Evolutionary conservation across 2,329 filamentous ascomycete species (phyloP).

Genomic region (Neofusicoccum ribis): DNA sequence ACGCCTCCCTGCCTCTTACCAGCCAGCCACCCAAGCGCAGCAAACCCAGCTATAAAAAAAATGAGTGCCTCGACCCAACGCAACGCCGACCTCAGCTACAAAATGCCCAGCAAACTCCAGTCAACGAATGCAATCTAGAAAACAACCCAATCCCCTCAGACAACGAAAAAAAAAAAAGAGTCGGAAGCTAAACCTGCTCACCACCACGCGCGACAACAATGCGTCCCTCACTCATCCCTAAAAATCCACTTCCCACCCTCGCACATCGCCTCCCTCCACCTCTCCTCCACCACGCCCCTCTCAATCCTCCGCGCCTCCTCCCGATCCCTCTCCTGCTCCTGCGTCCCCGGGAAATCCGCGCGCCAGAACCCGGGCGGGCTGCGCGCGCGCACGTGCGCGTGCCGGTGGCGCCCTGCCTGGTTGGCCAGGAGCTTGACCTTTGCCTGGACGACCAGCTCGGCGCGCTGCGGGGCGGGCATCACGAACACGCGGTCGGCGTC

Average conservation of each 20-base stretch:
- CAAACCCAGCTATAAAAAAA: too few relatives aligned
- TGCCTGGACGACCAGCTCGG: constrained; percentile 72
- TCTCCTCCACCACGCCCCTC: constrained; percentile 65
- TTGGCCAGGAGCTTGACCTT: constrained; percentile 72
- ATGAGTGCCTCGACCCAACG: too few relatives aligned
- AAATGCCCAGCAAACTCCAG: too few relatives aligned
- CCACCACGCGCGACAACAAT: too few relatives aligned
- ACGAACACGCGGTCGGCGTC: constrained; percentile 36
- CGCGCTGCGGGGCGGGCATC: constrained; percentile 62
- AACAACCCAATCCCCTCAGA: too few relatives aligned
- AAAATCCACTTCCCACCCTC: constrained; percentile 77
- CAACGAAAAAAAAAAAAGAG: too few relatives aligned
- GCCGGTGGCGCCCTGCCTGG: constrained; percentile 73
- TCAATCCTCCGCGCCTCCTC: constrained; percentile 65
- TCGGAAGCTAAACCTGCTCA: too few relatives aligned
- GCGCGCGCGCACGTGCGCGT: constrained; percentile 67
- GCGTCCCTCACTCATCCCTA: constrained; percentile 64
- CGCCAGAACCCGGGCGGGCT: constrained; percentile 91
- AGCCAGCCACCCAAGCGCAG: too few relatives aligned
- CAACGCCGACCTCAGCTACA: too few relatives aligned
- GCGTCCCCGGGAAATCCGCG: constrained; percentile 83
- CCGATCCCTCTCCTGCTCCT: constrained; percentile 69
- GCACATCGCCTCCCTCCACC: constrained; percentile 79
- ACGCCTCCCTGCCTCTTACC: too few relatives aligned
- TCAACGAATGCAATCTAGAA: too few relatives aligned